These are phyloP conservation scores for Chlorella variabilis DNA, from an alignment of 163 green algal species.

Conservation along the genomic window DNA sequence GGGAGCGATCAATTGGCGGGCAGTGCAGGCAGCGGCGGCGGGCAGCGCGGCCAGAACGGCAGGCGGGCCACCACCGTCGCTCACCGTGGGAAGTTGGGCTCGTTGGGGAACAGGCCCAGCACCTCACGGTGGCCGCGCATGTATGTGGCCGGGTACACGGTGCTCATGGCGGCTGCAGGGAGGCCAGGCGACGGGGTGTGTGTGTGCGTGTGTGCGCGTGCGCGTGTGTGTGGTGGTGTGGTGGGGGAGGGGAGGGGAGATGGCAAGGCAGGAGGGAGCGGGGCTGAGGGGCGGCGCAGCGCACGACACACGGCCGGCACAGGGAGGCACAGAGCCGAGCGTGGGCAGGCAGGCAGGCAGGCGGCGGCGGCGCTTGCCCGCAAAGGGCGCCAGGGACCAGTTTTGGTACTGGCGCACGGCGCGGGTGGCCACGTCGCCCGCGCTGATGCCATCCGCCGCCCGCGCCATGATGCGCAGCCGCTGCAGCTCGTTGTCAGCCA, in stretches of 20 bases:
- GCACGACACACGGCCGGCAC: no score
- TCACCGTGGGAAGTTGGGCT: slow-evolving; percentile 87
- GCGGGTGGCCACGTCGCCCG: slow-evolving; percentile 84
- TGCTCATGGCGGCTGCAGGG: slow-evolving; percentile 64
- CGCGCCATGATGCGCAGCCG: slow-evolving; percentile 83
- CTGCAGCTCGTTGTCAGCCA: slow-evolving; percentile 51
- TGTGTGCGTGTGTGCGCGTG: neutral
- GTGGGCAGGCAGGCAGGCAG: neutral
- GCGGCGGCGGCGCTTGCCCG: neutral
- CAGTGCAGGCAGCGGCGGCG: neutral
- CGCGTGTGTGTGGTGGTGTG: neutral
- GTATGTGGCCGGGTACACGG: slow-evolving; percentile 81
- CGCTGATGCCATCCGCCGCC: slow-evolving; percentile 84
- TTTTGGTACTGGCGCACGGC: slow-evolving; percentile 82
- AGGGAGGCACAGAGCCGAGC: neutral
- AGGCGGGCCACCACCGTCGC: no score
- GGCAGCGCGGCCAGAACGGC: neutral
- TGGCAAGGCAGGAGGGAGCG: neutral
- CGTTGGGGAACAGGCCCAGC: slow-evolving; percentile 65
- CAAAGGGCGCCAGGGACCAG: slow-evolving; percentile 90
- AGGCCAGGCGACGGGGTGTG: neutral
- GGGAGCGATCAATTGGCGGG: no score
- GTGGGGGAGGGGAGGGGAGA: neutral
- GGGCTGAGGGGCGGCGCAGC: no score
- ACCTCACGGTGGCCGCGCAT: slow-evolving; percentile 73